Evolutionary conservation across 1,284 basidiomycete species (phyloP), one percentile per base, ranked within the genome.

Genomic region (Ceratobasidium sp.): DNA sequence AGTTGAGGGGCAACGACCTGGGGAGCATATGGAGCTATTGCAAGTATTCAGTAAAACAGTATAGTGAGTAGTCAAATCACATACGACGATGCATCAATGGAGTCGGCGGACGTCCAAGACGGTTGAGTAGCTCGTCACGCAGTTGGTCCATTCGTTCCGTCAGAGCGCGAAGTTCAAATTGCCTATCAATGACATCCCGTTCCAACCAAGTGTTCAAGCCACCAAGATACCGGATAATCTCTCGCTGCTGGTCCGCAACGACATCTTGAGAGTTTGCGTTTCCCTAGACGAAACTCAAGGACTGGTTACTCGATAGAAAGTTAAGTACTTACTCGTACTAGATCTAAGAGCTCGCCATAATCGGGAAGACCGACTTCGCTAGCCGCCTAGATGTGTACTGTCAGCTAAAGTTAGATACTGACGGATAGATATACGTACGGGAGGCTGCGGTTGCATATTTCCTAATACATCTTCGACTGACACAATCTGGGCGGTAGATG

Each of bases 191-290:
- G 32, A 72, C 70, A 50, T 76, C 75, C n/a, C 75, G 69, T 47
- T 74, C 73, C 32, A 74, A 28, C 75, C 75, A 76, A 26, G 63
- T 67, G 26, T 76, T 76, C 16, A 76, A 59, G 11, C 74, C 75
- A 16, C 73, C 73, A 11, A 76, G 70, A 44, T 74, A 74, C 44
- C 75, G 75, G 47, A 76, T 73, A 44, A 76, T 73, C 21, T 76
- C 75, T 46, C 71, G 73, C 43, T 74, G 73, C 28, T 76, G 75
- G 14, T 73, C 73, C 16, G 67, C 55, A 1, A 72, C 64, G 4
- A 72, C 64, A 14, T 73, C 55, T 52, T 74, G 73, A 11, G 63
- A 71, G 28, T 46, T 28, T 7, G 72, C 61, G n/a, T 62, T 69
- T 46, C 71, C 47, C 73, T 76, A 63, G 0, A 38, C 13, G 35